phyloP scores from a whole-genome alignment of 2,329 filamentous ascomycete species.

The Alternaria arbusti region DNA sequence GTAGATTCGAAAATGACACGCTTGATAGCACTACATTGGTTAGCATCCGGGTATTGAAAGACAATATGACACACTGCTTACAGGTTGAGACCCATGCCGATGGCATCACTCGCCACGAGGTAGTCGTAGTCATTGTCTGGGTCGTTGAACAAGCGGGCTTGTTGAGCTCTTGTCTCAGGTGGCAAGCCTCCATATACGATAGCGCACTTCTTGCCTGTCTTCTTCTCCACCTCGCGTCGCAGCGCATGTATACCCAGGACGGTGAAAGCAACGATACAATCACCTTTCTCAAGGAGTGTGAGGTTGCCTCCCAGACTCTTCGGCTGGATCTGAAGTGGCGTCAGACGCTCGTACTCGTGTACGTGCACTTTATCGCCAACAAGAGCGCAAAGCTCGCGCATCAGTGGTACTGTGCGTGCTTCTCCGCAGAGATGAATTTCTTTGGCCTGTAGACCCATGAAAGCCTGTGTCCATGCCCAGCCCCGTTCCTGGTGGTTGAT shows the following conservation, averaged over 20 bases:
- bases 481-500: constrained; percentile 80
- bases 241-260: constrained; percentile 80
- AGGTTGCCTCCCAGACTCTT: constrained; percentile 69
- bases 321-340: constrained; percentile 71
- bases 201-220: constrained; percentile 80
- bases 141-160: constrained; percentile 93
- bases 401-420: constrained; percentile 77
- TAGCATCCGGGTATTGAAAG: constrained; percentile 14
- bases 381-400: constrained; percentile 76
- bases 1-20: constrained; percentile 85
- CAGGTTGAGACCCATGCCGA: constrained; percentile 96
- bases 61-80: constrained; percentile 52
- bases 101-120: constrained; percentile 90
- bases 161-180: constrained; percentile 88
- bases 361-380: constrained; percentile 84
- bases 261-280: constrained; percentile 88
- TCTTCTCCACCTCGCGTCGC: constrained; percentile 76
- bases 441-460: constrained; percentile 83
- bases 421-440: constrained; percentile 96
- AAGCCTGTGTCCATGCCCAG: constrained; percentile 92
- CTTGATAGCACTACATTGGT: constrained; percentile 69
- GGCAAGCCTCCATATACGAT: constrained; percentile 92
- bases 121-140: constrained; percentile 95
- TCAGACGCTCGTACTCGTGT: constrained; percentile 83
- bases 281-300: constrained; percentile 79